Base-by-base conservation (phyloP, 2,329 filamentous ascomycete genomes). In the Chaetoscypha palmicola region DNA sequence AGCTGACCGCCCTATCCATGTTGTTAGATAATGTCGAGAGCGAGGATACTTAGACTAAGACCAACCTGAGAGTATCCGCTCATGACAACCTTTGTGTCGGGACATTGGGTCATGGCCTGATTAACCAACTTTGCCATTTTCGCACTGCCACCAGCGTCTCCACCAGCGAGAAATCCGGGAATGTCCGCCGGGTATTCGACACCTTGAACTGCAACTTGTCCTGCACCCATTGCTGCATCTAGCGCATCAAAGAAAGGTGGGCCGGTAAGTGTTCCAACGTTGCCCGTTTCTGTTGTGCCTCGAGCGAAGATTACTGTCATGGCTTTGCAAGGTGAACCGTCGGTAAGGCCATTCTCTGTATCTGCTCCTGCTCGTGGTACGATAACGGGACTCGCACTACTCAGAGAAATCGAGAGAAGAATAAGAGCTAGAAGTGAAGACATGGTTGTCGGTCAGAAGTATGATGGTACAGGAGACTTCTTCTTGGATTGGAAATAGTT, bases 301-400 rank as follows among this genome's bases (percentile, higher is more conserved):
- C 74, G 67, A 16, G 74, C 75, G 51, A 73, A 78, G 51, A 78
- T 69, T 39, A 78, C 59, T 7, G 73, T 77, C 48, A 74, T 64
- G 26, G 62, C 53, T 28, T 67, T 68, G 59, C 70, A 73, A 31
- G 46, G 50, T 1, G 39, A 37, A 17, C 58, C 59, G 21, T 56
- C 41, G 20, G 45, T 41, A 22, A 61, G 44, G 31, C 56, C 58
- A 38, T 59, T 57, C 41, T 49, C 32, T 1, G 47, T 51, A 24
- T 41, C 37, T 30, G 16, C 21, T 10, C 26, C 32, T 2, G 38
- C 30, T n/a, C n/a, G 19, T 11, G 17, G 36, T 17, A 14, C 11
- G 5, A n/a, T 16, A 17, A 38, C 16, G 5, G 41, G 41, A 17
- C 10, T 31, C 2, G 33, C 41, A 9, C 12, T 22, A 22, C 22